Percentiles rank a stretch among this genome's conserved stretches.
Conservation (phyloP, 2,329 filamentous ascomycete genomes). For the Fusarium sp. region DNA sequence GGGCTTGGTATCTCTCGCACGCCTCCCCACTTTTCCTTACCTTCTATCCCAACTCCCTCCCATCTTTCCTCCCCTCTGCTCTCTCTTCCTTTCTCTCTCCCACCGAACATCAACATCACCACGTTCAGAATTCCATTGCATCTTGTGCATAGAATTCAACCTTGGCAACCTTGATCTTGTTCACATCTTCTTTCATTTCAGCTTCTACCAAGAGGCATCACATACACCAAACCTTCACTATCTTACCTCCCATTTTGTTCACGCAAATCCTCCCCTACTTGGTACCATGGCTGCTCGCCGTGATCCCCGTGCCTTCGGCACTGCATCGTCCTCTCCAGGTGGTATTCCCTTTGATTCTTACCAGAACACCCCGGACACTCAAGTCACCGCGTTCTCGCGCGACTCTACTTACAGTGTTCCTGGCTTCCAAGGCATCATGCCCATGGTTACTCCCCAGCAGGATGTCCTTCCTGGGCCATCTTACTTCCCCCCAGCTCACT, state of each 20-base stretch:
- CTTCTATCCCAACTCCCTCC: slow-evolving; percentile 17
- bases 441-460: not conserved
- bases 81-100: slow-evolving; percentile 8
- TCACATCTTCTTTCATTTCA: slow-evolving; percentile 24
- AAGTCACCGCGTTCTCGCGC: slow-evolving; percentile 73
- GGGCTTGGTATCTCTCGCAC: slow-evolving; percentile 4
- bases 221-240: slow-evolving; percentile 16
- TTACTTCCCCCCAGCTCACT: slow-evolving; percentile 38
- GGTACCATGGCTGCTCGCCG: slow-evolving; percentile 56
- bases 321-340: slow-evolving; percentile 65
- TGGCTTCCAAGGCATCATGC: slow-evolving; percentile 4
- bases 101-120: slow-evolving; percentile 31
- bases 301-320: slow-evolving; percentile 54
- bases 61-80: slow-evolving; percentile 12
- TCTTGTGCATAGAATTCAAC: slow-evolving; percentile 14
- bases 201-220: slow-evolving; percentile 22
- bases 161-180: slow-evolving; percentile 38
- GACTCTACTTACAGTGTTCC: slow-evolving; percentile 50
- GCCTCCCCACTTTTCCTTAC: slow-evolving; percentile 12
- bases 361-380: slow-evolving; percentile 74
- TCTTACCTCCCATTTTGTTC: slow-evolving; percentile 36
- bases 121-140: slow-evolving; percentile 25
- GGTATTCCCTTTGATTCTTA: slow-evolving; percentile 66
- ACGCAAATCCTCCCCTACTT: slow-evolving; percentile 1
- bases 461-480: no score